phyloP scores from a whole-genome alignment of 768 basidiomycete species.

The Podaxis sp. region DNA sequence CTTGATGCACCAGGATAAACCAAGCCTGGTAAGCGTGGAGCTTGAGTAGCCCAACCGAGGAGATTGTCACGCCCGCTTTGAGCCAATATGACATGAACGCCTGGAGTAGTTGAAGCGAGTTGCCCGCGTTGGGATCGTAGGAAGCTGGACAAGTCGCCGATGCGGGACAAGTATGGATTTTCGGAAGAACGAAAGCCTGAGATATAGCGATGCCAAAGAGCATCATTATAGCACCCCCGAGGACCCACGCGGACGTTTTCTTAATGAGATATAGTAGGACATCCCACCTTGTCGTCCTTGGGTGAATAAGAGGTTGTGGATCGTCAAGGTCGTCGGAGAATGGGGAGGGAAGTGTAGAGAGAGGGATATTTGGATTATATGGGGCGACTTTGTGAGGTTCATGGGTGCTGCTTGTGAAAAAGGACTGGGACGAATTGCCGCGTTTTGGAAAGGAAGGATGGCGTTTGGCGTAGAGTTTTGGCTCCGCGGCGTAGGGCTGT shows the following conservation, averaged over 20 bases:
- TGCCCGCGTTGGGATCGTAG: conserved; percentile 17
- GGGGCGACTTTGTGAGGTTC: no score
- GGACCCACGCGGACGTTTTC: conserved; percentile 12
- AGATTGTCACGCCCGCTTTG: conserved; percentile 15
- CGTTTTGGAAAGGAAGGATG: no score
- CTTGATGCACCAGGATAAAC: conserved; percentile 20
- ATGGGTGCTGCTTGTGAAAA: no score
- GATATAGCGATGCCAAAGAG: conserved; percentile 16
- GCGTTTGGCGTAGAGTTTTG: no score
- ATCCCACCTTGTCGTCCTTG: not conserved
- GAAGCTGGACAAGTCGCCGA: conserved; percentile 14
- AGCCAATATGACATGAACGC: conserved; percentile 21
- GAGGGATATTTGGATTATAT: no score
- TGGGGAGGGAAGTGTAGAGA: no score
- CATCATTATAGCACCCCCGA: conserved; percentile 15
- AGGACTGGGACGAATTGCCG: no score
- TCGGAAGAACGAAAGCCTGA: conserved; percentile 12
- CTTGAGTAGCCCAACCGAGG: conserved; percentile 16
- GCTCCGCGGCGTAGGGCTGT: no score
- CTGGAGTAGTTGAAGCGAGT: conserved; percentile 17
- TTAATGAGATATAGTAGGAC: not conserved
- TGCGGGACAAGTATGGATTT: conserved; percentile 17
- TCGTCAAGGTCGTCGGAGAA: no score
- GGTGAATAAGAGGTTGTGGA: no score
- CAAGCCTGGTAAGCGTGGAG: conserved; percentile 21